phyloP scores from a whole-genome alignment of 306 rosid species.

The Hippophae gyantsensis region DNA sequence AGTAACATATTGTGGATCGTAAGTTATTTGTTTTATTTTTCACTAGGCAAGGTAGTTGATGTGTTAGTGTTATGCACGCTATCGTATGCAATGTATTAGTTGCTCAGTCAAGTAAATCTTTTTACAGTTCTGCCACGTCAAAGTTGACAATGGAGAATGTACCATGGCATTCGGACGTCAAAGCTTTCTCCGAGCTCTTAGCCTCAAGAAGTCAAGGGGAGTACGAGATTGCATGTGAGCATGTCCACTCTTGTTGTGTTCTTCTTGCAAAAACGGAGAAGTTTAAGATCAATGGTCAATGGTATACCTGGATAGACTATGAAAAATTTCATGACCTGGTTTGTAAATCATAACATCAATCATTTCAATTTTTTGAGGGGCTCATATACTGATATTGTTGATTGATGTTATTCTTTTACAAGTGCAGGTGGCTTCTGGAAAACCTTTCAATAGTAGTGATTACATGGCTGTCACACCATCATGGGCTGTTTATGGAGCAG shows the following conservation, averaged over 20 bases:
- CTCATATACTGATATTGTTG: not conserved
- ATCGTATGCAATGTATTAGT: conserved; percentile 6
- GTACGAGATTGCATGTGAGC: conserved; percentile 95
- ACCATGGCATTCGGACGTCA: conserved; percentile 97
- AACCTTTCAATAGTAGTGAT: conserved; percentile 62
- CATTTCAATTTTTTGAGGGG: conserved; percentile 11
- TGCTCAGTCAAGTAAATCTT: conserved; percentile 18
- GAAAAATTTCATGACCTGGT: conserved; percentile 92
- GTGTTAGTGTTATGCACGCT: conserved; percentile 6
- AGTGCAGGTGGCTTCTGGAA: conserved; percentile 83
- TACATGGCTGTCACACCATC: conserved; percentile 87
- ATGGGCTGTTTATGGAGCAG: conserved; percentile 90
- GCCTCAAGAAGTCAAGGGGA: conserved; percentile 68
- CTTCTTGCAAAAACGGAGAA: conserved; percentile 80
- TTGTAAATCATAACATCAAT: conserved; percentile 7
- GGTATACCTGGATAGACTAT: conserved; percentile 97
- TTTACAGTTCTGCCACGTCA: conserved; percentile 73
- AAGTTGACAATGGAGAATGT: conserved; percentile 98
- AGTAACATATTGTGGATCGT: conserved; percentile 97
- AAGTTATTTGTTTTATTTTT: conserved; percentile 25
- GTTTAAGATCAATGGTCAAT: conserved; percentile 74
- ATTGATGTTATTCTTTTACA: conserved; percentile 8
- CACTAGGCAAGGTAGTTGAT: not conserved
- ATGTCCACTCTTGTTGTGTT: conserved; percentile 90
- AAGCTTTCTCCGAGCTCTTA: conserved; percentile 78